These are phyloP conservation scores for Aspergillus sp. DNA, from an alignment of 2,329 filamentous ascomycete species.

Conservation along the genomic window DNA sequence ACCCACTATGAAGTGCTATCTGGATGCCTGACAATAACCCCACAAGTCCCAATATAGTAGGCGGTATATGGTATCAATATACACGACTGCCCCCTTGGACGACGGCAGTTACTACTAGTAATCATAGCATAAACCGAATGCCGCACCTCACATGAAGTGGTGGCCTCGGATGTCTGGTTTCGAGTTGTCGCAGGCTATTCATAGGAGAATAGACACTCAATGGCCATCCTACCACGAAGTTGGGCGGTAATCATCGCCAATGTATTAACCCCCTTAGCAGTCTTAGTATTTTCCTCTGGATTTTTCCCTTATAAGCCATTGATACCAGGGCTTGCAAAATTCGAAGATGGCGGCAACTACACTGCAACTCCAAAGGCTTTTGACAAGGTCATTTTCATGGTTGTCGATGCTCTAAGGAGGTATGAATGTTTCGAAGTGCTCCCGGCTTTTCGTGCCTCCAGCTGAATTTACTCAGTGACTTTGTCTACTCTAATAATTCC, in stretches of 20 bases:
- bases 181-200: background rate
- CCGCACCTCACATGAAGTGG: background rate
- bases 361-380: conserved; percentile 69
- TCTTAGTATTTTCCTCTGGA: conserved; percentile 77
- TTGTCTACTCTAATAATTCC: conserved; percentile 79
- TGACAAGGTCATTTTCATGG: conserved; percentile 93
- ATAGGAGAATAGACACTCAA: conserved; percentile 7
- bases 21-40: too few relatives aligned
- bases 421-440: conserved; percentile 40
- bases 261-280: conserved; percentile 71
- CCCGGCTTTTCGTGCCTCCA: conserved; percentile 15
- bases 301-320: conserved; percentile 99
- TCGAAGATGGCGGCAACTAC: conserved; percentile 53
- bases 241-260: conserved; percentile 66
- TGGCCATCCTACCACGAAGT: conserved; percentile 29
- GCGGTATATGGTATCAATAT: background rate
- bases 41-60: background rate
- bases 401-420: conserved; percentile 92
- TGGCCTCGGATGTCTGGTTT: background rate
- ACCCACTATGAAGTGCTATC: too few relatives aligned
- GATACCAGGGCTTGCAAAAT: conserved; percentile 77
- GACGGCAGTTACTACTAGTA: background rate
- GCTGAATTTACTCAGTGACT: conserved; percentile 66
- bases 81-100: background rate
- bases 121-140: background rate